These are phyloP conservation scores for Moelleriella libera DNA, from an alignment of 2,329 filamentous ascomycete genomes.

Conservation along the genomic window DNA sequence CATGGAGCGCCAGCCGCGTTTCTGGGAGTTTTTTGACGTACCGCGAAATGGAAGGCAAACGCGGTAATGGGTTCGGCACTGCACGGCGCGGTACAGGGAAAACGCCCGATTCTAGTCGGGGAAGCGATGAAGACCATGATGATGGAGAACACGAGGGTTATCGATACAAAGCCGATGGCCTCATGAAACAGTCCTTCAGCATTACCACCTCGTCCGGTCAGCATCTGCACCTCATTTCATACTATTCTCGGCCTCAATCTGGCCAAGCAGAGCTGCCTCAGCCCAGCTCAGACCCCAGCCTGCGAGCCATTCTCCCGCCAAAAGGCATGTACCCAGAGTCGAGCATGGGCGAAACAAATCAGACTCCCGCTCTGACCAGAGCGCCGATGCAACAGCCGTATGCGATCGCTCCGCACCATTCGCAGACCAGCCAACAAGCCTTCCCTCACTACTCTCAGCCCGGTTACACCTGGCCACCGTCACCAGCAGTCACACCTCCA, in stretches of 20 bases:
- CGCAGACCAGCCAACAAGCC: slow-evolving; percentile 5
- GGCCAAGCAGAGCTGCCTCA: slow-evolving; percentile 60
- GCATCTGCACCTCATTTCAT: slow-evolving; percentile 94
- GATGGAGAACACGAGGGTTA: slow-evolving; percentile 82
- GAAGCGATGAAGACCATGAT: slow-evolving; percentile 75
- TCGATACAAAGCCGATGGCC: slow-evolving; percentile 85
- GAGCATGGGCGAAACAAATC: slow-evolving; percentile 72
- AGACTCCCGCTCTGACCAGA: slow-evolving; percentile 67
- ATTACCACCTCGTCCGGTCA: slow-evolving; percentile 83
- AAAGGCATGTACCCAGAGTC: slow-evolving; percentile 98
- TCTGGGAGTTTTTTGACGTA: slow-evolving; percentile 97
- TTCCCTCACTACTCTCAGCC: slow-evolving; percentile 27
- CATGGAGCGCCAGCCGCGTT: slow-evolving; percentile 94
- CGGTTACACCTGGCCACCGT: slow-evolving; percentile 40
- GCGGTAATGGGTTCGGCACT: slow-evolving; percentile 61
- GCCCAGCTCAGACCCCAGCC: slow-evolving; percentile 64
- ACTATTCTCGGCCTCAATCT: slow-evolving; percentile 73
- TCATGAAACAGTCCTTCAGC: slow-evolving; percentile 99
- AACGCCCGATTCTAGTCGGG: slow-evolving; percentile 69
- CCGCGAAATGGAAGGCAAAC: slow-evolving; percentile 96
- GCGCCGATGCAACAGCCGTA: slow-evolving; percentile 46
- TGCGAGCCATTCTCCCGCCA: slow-evolving; percentile 71
- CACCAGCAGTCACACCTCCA: slow-evolving; percentile 38
- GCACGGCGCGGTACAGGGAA: slow-evolving; percentile 48
- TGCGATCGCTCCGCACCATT: slow-evolving; percentile 18